Evolutionary conservation across 169 alveolate species (phyloP).

Genomic region (Condylostoma magnum): DNA sequence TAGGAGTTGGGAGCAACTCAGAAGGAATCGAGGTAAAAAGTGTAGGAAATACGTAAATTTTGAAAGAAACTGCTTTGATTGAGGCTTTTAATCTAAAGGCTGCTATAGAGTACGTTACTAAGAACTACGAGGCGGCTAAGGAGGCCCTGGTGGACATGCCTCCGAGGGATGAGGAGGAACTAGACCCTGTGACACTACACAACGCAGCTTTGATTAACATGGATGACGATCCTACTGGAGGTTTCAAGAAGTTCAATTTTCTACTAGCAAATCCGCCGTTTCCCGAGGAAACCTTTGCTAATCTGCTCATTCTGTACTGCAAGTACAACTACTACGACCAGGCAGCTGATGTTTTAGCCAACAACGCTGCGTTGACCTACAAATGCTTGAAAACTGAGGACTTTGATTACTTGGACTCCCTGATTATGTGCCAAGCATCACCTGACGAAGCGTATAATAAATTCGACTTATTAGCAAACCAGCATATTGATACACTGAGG

Average conservation of each 20-base stretch:
- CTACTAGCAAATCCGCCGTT: slow-evolving; percentile 79
- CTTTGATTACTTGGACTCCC: slow-evolving; percentile 83
- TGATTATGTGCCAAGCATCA: slow-evolving; percentile 74
- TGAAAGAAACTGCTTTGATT: slow-evolving; percentile 84
- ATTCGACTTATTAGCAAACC: slow-evolving; percentile 83
- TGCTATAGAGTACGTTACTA: slow-evolving; percentile 84
- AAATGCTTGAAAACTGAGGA: slow-evolving; percentile 78
- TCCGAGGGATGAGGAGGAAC: slow-evolving; percentile 89
- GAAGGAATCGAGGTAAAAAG: slow-evolving; percentile 85
- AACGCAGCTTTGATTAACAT: slow-evolving; percentile 88
- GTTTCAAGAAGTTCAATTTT: slow-evolving; percentile 81
- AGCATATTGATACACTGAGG: slow-evolving; percentile 70
- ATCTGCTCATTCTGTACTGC: slow-evolving; percentile 84
- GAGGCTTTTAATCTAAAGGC: slow-evolving; percentile 91
- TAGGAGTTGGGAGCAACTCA: slow-evolving; percentile 80
- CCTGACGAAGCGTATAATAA: slow-evolving; percentile 85
- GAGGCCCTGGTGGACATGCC: slow-evolving; percentile 93
- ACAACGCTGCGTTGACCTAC: slow-evolving; percentile 84
- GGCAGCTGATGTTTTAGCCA: slow-evolving; percentile 91
- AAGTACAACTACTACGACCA: slow-evolving; percentile 85
- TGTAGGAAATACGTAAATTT: slow-evolving; percentile 86
- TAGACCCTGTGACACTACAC: slow-evolving; percentile 90
- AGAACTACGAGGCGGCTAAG: slow-evolving; percentile 78
- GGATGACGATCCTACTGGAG: slow-evolving; percentile 83
- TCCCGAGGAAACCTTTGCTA: slow-evolving; percentile 89